phyloP scores from a whole-genome alignment of 2,329 filamentous ascomycete species.

The Hymenoscyphus scutula region DNA sequence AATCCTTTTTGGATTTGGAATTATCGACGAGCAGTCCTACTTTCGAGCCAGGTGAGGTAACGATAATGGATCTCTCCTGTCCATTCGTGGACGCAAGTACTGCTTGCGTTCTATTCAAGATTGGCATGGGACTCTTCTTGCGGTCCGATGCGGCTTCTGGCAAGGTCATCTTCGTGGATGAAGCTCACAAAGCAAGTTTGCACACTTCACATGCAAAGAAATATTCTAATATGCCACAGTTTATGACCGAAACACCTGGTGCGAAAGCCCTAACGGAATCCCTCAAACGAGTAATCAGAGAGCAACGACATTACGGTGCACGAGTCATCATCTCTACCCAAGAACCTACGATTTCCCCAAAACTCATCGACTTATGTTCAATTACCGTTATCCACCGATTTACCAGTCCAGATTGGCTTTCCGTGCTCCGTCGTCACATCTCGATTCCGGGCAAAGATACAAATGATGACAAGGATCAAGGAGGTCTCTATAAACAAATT shows the following conservation, averaged over 20 bases:
- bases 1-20: conserved; percentile 54
- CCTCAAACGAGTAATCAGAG: conserved; percentile 61
- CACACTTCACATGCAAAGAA: not conserved
- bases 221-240: conserved; percentile 36
- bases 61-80: conserved; percentile 70
- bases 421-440: conserved; percentile 40
- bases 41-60: conserved; percentile 49
- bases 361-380: conserved; percentile 69
- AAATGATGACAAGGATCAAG: conserved; percentile 17
- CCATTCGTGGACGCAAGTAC: conserved; percentile 65
- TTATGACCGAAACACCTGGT: conserved; percentile 57
- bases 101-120: conserved; percentile 70
- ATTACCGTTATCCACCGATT: conserved; percentile 72
- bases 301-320: conserved; percentile 66
- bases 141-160: conserved; percentile 50
- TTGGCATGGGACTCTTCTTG: conserved; percentile 65
- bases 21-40: not conserved
- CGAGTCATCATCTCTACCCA: conserved; percentile 73
- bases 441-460: conserved; percentile 39
- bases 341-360: conserved; percentile 68
- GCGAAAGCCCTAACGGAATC: conserved; percentile 57
- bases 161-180: conserved; percentile 67
- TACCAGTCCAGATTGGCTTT: conserved; percentile 60
- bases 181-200: conserved; percentile 65
- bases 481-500: conserved; percentile 1